phyloP scores from a whole-genome alignment of 345 rosid genomes.

The Eucalyptus brandiana region DNA sequence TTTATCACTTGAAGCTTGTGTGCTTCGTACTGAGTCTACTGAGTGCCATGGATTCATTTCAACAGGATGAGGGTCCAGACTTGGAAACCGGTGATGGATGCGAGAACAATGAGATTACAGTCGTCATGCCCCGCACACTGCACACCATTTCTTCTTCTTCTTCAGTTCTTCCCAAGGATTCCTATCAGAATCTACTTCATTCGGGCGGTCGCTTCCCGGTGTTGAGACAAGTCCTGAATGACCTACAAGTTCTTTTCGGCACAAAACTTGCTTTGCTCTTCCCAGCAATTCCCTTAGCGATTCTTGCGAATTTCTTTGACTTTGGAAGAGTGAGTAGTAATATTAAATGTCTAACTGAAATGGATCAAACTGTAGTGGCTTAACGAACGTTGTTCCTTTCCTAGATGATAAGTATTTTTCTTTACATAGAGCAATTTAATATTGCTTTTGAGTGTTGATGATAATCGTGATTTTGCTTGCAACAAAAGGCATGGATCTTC shows the following conservation, averaged over 20 bases:
- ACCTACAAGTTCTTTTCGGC: slow-evolving; percentile 25
- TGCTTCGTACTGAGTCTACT: background rate
- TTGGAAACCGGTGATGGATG: slow-evolving; percentile 8
- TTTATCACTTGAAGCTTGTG: background rate
- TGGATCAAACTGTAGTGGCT: background rate
- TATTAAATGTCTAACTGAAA: background rate
- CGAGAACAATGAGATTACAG: too few species aligned
- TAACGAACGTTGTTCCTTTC: background rate
- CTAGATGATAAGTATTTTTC: background rate
- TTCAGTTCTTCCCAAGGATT: slow-evolving; percentile 19
- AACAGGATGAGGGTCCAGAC: background rate
- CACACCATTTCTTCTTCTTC: background rate
- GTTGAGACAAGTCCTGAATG: slow-evolving; percentile 3
- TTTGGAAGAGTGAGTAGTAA: slow-evolving; percentile 18
- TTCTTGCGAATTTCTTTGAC: slow-evolving; percentile 7
- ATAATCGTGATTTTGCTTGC: background rate
- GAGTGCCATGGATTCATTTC: slow-evolving; percentile 2
- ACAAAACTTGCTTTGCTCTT: slow-evolving; percentile 33
- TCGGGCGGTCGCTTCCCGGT: background rate
- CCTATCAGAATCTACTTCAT: slow-evolving; percentile 11
- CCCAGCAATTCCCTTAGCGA: slow-evolving; percentile 35
- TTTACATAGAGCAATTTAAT: background rate
- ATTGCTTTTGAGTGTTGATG: background rate
- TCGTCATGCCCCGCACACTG: background rate
- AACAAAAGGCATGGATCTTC: slow-evolving; percentile 59